A percentile compares a stretch with the other conserved stretches of the same genome.
Evolutionary conservation across 805 yeast genomes (phyloP).

Genomic region (Candida tammaniensis): DNA sequence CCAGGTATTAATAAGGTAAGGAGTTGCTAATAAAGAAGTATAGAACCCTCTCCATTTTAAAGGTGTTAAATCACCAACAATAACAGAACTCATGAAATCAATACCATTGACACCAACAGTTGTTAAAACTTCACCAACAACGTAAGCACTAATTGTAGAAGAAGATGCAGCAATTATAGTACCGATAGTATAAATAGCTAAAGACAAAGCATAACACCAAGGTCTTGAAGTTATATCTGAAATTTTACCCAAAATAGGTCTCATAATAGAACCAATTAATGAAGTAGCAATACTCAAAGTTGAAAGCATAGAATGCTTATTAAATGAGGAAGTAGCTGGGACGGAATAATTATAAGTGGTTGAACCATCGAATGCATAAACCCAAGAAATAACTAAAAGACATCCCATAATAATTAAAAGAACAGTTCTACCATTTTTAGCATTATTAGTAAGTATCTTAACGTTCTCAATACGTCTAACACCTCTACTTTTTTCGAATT

Average conservation of each 20-base stretch:
- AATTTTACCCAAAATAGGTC: constrained; percentile 22
- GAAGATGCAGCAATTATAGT: constrained; percentile 20
- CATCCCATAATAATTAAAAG: constrained; percentile 16
- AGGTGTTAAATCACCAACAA: constrained; percentile 25
- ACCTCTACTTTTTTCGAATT: constrained; percentile 16
- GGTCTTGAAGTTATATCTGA: constrained; percentile 23
- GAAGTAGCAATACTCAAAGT: constrained; percentile 20
- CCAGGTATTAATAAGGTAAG: constrained; percentile 42
- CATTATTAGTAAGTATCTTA: constrained; percentile 14
- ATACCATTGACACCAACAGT: constrained; percentile 21
- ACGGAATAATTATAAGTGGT: constrained; percentile 34
- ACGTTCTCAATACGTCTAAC: constrained; percentile 24
- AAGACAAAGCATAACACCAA: constrained; percentile 14
- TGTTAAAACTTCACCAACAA: constrained; percentile 20
- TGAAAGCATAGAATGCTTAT: constrained; percentile 19
- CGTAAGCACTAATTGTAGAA: constrained; percentile 20
- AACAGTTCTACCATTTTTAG: constrained; percentile 11
- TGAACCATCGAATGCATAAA: constrained; percentile 22
- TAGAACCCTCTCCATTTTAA: constrained; percentile 24
- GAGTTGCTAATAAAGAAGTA: constrained; percentile 24
- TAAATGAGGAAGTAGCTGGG: constrained; percentile 23
- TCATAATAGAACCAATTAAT: constrained; percentile 19
- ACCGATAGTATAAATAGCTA: constrained; percentile 20
- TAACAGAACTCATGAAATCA: constrained; percentile 15
- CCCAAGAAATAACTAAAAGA: constrained; percentile 24